Base-by-base conservation (phyloP, 2,329 filamentous ascomycete species). In the Verticillium nubilum region DNA sequence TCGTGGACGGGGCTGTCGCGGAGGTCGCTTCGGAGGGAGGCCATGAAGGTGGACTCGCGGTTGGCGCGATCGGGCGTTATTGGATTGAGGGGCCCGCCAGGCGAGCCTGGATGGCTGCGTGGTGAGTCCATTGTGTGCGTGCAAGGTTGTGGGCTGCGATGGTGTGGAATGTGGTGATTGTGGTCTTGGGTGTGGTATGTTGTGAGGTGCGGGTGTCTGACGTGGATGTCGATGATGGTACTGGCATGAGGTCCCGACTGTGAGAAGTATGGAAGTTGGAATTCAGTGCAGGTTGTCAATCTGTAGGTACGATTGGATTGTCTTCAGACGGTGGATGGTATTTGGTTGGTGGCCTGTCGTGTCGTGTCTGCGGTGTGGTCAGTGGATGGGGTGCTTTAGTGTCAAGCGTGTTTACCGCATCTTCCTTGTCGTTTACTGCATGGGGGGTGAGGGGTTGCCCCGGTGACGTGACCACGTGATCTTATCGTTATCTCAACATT, bases 11-110 rank as follows among this genome's bases (percentile, higher is more conserved):
- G 84, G 66, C 83, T 85, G 62, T 86, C 83, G 63, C 84, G 80
- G 17, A 73, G 73, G 60, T 74, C 76, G 67, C 61, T 69, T 63
- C 69, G 72, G 52, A 66, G 67, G 42, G 75, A 69, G 27, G 73
- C 68, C 64, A 76, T 71, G 58, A 75, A 65, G 17, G 75, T 73
- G 37, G 73, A 69, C 58, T 72, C 69, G 64, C 73, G 70, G 68
- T 89, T 88, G 60, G 83, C 79, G 67, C 86, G 86, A 66, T 89
- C 86, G 10, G 86, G 85, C 23, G 87, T 87, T 57, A 83, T 76
- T 35, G 81, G 76, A 63, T 85, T 83, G 55, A 90, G 77, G 57
- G 87, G 83, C 64, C 79, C 79, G 62, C 78, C 80, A 27, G 83
- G 78, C 62, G 84, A 83, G 67, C 80, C 80, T 62, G 79, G 75